Base-by-base conservation (phyloP, 352 stramenopile genomes). In the Phytophthora quininea region DNA sequence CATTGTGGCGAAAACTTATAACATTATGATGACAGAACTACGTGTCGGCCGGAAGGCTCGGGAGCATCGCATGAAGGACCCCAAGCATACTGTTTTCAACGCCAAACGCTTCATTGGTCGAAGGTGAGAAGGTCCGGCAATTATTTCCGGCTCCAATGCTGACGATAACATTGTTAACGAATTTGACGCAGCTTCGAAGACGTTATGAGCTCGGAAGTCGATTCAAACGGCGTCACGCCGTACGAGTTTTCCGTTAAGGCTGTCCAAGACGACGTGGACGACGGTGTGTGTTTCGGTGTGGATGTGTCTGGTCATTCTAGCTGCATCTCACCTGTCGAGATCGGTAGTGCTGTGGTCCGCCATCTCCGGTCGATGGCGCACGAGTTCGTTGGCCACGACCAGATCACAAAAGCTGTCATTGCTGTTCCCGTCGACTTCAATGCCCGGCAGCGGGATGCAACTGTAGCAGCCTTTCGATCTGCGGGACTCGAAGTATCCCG, bases 71-170 rank as follows among this genome's bases (percentile, higher is more conserved):
- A 88, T 73, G 1, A 73, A 56, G 6, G 82, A 92, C 71, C 84
- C 84, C 2, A 55, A 57, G 14, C 82, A 91, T 58, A 90, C 84
- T 15, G 82, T 92, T 46, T 91, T 89, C 62, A 92, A 92, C 49
- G 82, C 84, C 67, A 92, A 92, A 62, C 74, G 84, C 32, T 92
- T 91, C 65, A 90, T 92, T 58, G 84, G 84, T 15, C 73, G 66
- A 29, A 77, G 62, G 77, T 86, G 19, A 24, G 19, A 24, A 24
- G 19, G 19, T 24, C 0, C 19, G 19, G 19, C 19, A 24, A 24
- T 24, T 24, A 24, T 24, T 24, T 24, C 19, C 19, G 19, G 0
- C 19, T 24, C 19, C 19, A 24, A 24, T 24, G 19, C 19, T 24
- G 19, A 24, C 19, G 19, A 24, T 24, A 24, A 24, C 19, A 24